These are phyloP conservation scores for Exophiala sp. DNA, from an alignment of 2,329 filamentous ascomycete species.

Conservation along the genomic window DNA sequence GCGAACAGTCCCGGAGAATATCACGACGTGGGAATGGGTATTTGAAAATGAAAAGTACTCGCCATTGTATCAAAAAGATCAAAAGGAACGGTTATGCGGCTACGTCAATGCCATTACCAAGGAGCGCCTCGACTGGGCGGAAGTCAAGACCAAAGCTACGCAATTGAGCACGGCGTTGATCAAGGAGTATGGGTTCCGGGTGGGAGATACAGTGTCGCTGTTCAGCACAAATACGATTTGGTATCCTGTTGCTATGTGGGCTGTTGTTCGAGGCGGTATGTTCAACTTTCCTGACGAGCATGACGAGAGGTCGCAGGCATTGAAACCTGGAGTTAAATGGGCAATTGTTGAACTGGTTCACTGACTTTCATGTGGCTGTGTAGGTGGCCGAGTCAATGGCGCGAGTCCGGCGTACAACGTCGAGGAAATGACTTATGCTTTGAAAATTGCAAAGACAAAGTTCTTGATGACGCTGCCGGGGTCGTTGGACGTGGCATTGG, in stretches of 20 bases:
- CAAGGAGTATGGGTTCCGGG: slow-evolving; percentile 52
- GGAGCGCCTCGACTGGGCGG: slow-evolving; percentile 54
- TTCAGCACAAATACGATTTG: slow-evolving; percentile 65
- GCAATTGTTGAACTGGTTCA: not conserved
- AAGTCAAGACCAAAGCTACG: slow-evolving; percentile 56
- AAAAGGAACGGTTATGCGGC: slow-evolving; percentile 42
- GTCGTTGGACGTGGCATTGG: slow-evolving; percentile 51
- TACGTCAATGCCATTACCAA: slow-evolving; percentile 59
- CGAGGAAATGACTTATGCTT: slow-evolving; percentile 65
- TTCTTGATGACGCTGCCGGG: slow-evolving; percentile 24
- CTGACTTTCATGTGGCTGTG: not conserved
- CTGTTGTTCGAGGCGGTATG: slow-evolving; percentile 49
- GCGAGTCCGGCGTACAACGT: slow-evolving; percentile 64
- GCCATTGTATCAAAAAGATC: slow-evolving; percentile 40
- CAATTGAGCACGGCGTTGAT: slow-evolving; percentile 59
- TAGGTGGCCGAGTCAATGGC: slow-evolving; percentile 57
- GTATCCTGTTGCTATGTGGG: slow-evolving; percentile 63
- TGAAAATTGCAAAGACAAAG: slow-evolving; percentile 56
- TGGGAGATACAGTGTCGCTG: slow-evolving; percentile 56
- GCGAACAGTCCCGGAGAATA: slow-evolving; percentile 49
- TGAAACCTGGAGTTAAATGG: not conserved
- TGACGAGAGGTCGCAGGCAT: no score
- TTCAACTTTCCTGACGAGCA: no score
- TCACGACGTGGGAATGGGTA: slow-evolving; percentile 60
- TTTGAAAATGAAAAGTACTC: slow-evolving; percentile 54